phyloP scores from a whole-genome alignment of 208 protist species.

The Phytomonas sp. region DNA sequence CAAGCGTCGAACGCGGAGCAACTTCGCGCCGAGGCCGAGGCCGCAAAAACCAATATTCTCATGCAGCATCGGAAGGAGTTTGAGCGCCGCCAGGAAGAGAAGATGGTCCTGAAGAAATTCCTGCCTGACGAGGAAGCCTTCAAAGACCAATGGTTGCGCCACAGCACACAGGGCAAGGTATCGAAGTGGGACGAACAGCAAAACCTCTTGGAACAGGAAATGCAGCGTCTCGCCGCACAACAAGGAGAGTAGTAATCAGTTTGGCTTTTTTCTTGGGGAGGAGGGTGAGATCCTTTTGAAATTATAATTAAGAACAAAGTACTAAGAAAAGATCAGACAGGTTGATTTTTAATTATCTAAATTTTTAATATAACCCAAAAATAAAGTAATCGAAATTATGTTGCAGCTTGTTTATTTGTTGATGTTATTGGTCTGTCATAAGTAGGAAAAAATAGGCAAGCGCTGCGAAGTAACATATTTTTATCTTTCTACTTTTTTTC shows the following conservation, averaged over 20 bases:
- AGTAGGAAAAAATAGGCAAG: background rate
- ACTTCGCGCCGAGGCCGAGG: slow-evolving; percentile 40
- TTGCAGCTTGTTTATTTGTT: background rate
- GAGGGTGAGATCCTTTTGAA: background rate
- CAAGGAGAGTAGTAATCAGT: background rate
- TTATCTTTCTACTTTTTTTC: background rate
- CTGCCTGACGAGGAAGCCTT: slow-evolving; percentile 46
- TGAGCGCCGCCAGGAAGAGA: slow-evolving; percentile 57
- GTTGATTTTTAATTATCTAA: background rate
- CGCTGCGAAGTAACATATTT: background rate
- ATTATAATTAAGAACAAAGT: background rate
- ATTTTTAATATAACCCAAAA: slow-evolving; percentile 1
- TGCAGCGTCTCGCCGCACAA: slow-evolving; percentile 32
- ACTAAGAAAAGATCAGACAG: slow-evolving; percentile 1
- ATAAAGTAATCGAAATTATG: background rate
- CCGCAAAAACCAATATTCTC: slow-evolving; percentile 55
- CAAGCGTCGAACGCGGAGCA: slow-evolving; percentile 40
- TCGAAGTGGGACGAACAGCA: slow-evolving; percentile 78
- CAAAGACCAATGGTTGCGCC: slow-evolving; percentile 37
- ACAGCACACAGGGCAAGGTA: slow-evolving; percentile 28
- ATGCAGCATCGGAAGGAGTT: slow-evolving; percentile 74
- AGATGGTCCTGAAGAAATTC: slow-evolving; percentile 48
- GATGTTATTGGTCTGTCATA: background rate
- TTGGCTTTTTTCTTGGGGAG: background rate
- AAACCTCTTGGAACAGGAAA: slow-evolving; percentile 60